A percentile compares a stretch with the other conserved stretches of the same genome.
phyloP scores from a whole-genome alignment of 1,284 basidiomycete species.

The Fomitopsis schrenkii region DNA sequence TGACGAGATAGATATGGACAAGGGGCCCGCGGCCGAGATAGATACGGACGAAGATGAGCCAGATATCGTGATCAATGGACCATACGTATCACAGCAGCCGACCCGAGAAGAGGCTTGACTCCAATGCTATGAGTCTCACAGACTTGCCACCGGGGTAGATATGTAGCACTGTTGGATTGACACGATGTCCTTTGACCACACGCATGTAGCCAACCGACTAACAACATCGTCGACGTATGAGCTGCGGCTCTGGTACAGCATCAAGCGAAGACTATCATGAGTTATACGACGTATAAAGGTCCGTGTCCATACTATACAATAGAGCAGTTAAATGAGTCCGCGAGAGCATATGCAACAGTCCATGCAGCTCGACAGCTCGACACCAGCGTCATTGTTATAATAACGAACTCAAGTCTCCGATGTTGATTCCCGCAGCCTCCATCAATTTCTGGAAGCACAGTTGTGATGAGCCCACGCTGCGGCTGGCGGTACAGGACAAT shows the following conservation, averaged over 20 bases:
- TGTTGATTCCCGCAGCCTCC: conserved; percentile 2
- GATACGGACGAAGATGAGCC: no score
- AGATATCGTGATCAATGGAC: no score
- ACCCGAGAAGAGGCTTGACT: no score
- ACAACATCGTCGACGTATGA: no score
- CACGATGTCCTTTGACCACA: no score
- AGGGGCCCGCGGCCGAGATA: no score
- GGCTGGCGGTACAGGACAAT: neutral
- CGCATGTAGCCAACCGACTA: no score
- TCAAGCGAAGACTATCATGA: neutral
- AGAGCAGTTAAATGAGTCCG: neutral
- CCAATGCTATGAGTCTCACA: no score
- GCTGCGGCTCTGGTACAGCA: neutral
- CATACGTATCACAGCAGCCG: no score
- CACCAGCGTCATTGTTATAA: neutral
- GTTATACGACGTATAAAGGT: neutral
- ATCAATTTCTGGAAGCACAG: conserved; percentile 1
- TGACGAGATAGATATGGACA: conserved; percentile 12
- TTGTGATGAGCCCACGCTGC: neutral
- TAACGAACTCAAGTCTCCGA: neutral
- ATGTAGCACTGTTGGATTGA: no score
- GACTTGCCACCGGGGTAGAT: no score
- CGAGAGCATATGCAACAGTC: neutral
- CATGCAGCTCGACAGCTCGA: neutral
- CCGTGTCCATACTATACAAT: neutral